Evolutionary conservation across 495 filamentous ascomycete genomes (phyloP).

Genomic region (Aspergillus egyptiacus): DNA sequence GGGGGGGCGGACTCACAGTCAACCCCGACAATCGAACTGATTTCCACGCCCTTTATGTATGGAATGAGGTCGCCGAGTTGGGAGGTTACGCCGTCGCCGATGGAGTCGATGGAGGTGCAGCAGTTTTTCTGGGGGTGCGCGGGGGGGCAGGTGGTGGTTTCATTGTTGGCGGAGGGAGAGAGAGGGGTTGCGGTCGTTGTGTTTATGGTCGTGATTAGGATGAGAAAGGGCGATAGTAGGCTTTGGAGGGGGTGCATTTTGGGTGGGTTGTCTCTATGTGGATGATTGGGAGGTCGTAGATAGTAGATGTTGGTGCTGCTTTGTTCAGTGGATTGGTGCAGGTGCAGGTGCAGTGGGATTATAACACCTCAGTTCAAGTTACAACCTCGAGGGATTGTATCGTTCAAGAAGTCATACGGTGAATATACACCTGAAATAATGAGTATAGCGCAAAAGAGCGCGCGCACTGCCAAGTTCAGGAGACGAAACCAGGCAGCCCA

Average conservation of each 20-base stretch:
- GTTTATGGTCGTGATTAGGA: neutral
- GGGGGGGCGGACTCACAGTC: slow-evolving; percentile 26
- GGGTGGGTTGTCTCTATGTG: too few relatives aligned
- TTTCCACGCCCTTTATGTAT: slow-evolving; percentile 15
- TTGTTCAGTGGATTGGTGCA: too few relatives aligned
- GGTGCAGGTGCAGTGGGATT: too few relatives aligned
- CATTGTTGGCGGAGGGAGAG: neutral
- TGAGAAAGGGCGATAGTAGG: neutral
- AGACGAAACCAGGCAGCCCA: too few relatives aligned
- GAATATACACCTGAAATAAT: too few relatives aligned
- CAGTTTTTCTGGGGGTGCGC: slow-evolving; percentile 23
- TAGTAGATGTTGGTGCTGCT: too few relatives aligned
- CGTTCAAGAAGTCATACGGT: too few relatives aligned
- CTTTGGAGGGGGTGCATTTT: neutral
- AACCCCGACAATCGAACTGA: slow-evolving; percentile 24
- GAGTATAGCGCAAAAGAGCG: too few relatives aligned
- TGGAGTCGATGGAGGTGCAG: slow-evolving; percentile 24
- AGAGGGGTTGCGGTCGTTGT: neutral
- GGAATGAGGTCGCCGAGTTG: slow-evolving; percentile 24
- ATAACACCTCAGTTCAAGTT: too few relatives aligned
- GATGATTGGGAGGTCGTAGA: too few relatives aligned
- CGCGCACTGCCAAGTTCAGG: too few relatives aligned
- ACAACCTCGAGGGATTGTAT: too few relatives aligned
- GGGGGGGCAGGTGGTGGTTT: neutral
- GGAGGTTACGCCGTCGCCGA: slow-evolving; percentile 16